Evolutionary conservation across 805 yeast genomes (phyloP).

Genomic region (Candida argentea): DNA sequence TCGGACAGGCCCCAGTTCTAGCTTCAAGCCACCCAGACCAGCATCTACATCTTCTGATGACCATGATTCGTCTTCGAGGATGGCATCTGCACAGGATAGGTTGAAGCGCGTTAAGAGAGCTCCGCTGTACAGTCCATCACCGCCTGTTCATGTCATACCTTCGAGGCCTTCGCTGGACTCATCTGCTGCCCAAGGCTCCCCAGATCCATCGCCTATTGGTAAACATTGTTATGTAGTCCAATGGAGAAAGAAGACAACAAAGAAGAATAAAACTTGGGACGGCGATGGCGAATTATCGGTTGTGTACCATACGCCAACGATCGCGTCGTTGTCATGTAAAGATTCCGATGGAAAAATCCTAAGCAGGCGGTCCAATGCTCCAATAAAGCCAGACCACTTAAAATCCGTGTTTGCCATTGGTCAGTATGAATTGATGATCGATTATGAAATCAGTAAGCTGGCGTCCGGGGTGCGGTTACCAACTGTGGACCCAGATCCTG

Average conservation of each 20-base stretch:
- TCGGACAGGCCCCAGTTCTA: too few relatives aligned
- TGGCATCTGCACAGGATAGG: not conserved
- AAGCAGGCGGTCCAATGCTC: conserved; percentile 5
- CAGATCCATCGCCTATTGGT: not conserved
- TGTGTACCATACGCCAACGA: not conserved
- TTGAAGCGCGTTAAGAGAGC: not conserved
- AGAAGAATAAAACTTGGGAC: conserved; percentile 90
- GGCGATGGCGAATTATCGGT: conserved; percentile 66
- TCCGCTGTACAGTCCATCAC: not conserved
- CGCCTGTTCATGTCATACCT: too few relatives aligned
- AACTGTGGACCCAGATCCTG: too few relatives aligned
- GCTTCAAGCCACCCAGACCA: too few relatives aligned
- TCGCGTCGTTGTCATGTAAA: conserved; percentile 3
- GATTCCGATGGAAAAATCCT: conserved; percentile 5
- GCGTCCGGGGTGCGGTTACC: too few relatives aligned
- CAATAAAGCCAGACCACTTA: conserved; percentile 5
- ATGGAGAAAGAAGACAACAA: conserved; percentile 62
- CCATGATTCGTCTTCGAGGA: not conserved
- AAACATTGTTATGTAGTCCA: conserved; percentile 31
- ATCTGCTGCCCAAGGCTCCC: too few relatives aligned
- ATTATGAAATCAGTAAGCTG: conserved; percentile 27
- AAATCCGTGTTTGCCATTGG: conserved; percentile 39
- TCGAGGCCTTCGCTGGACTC: too few relatives aligned
- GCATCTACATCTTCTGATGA: not conserved
- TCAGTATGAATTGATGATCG: conserved; percentile 52